Evolutionary conservation across 768 basidiomycete species (phyloP).

Genomic region (Termitomyces sp.): DNA sequence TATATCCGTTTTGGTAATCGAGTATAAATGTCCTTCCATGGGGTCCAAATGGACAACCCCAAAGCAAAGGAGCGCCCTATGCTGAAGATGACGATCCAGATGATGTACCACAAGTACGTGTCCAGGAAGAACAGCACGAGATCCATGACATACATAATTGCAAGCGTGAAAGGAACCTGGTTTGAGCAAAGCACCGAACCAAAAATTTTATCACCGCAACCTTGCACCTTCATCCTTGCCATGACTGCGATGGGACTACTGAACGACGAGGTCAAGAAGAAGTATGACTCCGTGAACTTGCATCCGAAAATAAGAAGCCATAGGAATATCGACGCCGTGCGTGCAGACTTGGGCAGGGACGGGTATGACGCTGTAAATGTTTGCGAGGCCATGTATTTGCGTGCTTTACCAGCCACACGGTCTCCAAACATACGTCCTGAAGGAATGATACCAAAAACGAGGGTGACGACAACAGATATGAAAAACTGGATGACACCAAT

Average conservation of each 20-base stretch:
- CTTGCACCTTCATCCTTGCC: slow-evolving; percentile 91
- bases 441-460: slow-evolving; percentile 85
- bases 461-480: slow-evolving; percentile 78
- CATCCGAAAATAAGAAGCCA: slow-evolving; percentile 96
- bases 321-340: slow-evolving; percentile 78
- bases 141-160: slow-evolving; percentile 99
- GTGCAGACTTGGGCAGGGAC: slow-evolving; percentile 62
- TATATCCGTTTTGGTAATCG: slow-evolving; percentile 97
- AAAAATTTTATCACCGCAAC: slow-evolving; percentile 82
- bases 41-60: slow-evolving; percentile 98
- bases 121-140: slow-evolving; percentile 97
- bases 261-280: slow-evolving; percentile 98
- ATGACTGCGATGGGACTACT: slow-evolving; percentile 94
- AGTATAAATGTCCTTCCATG: slow-evolving; percentile 97
- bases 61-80: slow-evolving; percentile 87
- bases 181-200: slow-evolving; percentile 81
- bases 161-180: slow-evolving; percentile 90
- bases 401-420: slow-evolving; percentile 93
- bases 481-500: slow-evolving; percentile 93
- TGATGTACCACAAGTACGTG: slow-evolving; percentile 99
- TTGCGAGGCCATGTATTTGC: slow-evolving; percentile 98
- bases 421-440: slow-evolving; percentile 99
- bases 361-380: slow-evolving; percentile 99
- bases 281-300: slow-evolving; percentile 97
- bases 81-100: slow-evolving; percentile 96